Conservation (phyloP, 495 filamentous ascomycete genomes). For the Lophium mytilinum region DNA sequence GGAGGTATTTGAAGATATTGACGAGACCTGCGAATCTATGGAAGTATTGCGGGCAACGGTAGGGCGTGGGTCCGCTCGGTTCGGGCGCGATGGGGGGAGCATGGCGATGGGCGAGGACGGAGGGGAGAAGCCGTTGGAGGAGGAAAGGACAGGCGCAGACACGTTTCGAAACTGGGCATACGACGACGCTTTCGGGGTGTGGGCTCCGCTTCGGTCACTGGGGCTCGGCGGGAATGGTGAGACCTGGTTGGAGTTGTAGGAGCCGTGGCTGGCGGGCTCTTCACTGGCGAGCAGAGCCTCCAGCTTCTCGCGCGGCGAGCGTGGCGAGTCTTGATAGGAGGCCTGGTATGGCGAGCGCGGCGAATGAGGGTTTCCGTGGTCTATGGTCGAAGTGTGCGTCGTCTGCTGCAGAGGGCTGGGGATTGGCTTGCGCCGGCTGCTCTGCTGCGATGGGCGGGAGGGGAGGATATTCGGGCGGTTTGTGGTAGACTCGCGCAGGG, state of each 20-base stretch:
- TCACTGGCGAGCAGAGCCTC: constrained; percentile 29
- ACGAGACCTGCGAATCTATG: constrained; percentile 90
- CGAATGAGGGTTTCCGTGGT: background rate
- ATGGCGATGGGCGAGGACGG: constrained; percentile 27
- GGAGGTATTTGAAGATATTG: constrained; percentile 58
- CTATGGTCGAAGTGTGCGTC: background rate
- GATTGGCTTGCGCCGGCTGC: constrained; percentile 10
- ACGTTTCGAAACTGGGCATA: constrained; percentile 29
- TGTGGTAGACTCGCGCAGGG: constrained; percentile 20
- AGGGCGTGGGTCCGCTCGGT: constrained; percentile 33
- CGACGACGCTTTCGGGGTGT: constrained; percentile 10
- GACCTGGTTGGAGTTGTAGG: constrained; percentile 8
- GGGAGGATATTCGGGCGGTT: background rate
- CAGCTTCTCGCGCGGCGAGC: constrained; percentile 28
- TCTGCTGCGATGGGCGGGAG: constrained; percentile 5
- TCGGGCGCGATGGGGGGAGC: constrained; percentile 24
- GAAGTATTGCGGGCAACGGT: constrained; percentile 71
- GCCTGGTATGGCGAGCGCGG: constrained; percentile 8
- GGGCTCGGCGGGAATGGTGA: constrained; percentile 1
- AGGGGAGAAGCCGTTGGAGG: constrained; percentile 23
- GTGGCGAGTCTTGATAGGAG: constrained; percentile 20
- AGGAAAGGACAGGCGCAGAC: constrained; percentile 27
- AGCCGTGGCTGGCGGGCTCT: constrained; percentile 1
- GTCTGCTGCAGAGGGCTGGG: constrained; percentile 17
- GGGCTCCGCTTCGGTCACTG: constrained; percentile 4